Conservation (phyloP, 2,329 filamentous ascomycete genomes). For the Pyricularia sp. region DNA sequence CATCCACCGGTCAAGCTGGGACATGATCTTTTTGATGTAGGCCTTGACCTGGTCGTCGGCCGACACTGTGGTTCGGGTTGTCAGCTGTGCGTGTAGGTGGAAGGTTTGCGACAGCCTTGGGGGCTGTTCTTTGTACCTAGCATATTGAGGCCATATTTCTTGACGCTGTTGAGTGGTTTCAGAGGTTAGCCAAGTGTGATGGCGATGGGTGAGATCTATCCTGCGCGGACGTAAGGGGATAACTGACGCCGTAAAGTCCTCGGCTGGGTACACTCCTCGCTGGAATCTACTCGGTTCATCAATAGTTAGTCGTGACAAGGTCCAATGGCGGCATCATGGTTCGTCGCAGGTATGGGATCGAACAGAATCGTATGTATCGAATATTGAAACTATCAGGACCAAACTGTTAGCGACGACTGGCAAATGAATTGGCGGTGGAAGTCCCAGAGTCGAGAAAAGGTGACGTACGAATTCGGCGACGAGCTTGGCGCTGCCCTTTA, state of each 20-base stretch:
- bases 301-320: conserved; percentile 4
- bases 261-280: conserved; percentile 75
- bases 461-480: conserved; percentile 92
- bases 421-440: neutral
- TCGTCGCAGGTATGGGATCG: conserved; percentile 15
- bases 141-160: conserved; percentile 99
- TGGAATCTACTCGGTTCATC: conserved; percentile 57
- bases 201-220: neutral
- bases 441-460: neutral
- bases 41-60: conserved; percentile 97
- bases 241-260: conserved; percentile 72
- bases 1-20: conserved; percentile 97
- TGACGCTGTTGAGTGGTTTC: conserved; percentile 42
- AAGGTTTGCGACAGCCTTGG: no score
- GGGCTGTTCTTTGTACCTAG: conserved; percentile 44
- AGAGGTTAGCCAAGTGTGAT: neutral
- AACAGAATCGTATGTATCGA: conserved; percentile 95
- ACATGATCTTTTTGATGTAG: conserved; percentile 99
- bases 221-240: neutral
- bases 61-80: conserved; percentile 49
- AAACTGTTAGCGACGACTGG: neutral
- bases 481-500: conserved; percentile 76
- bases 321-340: neutral
- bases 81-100: neutral
- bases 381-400: conserved; percentile 68